phyloP scores from a whole-genome alignment of 2,329 filamentous ascomycete genomes.

The Stagonosporopsis vannaccii region DNA sequence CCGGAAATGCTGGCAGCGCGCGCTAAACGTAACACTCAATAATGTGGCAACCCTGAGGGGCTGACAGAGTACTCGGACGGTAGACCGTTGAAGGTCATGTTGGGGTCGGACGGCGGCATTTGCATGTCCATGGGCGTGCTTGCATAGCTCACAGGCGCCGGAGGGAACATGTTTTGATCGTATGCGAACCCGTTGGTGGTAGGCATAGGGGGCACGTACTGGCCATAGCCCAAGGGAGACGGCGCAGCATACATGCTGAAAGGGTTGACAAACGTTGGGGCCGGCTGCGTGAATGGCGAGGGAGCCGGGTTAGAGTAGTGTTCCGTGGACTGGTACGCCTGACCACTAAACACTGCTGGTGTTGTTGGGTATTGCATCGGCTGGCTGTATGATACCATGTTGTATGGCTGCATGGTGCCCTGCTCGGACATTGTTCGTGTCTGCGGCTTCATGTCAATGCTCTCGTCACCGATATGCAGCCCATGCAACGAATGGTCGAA shows the following conservation, averaged over 20 bases:
- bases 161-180: constrained; percentile 1
- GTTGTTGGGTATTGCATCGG: constrained; percentile 13
- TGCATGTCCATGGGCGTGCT: constrained; percentile 10
- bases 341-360: constrained; percentile 8
- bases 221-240: constrained; percentile 8
- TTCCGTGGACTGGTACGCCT: constrained; percentile 3
- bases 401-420: constrained; percentile 4
- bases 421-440: constrained; percentile 6
- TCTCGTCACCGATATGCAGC: constrained; percentile 9
- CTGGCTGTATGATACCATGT: constrained; percentile 8
- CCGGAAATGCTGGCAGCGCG: constrained; percentile 16
- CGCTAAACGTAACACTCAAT: constrained; percentile 1
- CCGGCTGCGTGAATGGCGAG: not conserved
- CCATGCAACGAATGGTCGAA: constrained; percentile 17
- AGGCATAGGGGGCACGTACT: constrained; percentile 1
- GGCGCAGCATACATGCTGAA: constrained; percentile 14
- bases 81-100: constrained; percentile 19
- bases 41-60: not conserved
- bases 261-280: constrained; percentile 15
- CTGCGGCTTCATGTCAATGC: constrained; percentile 19
- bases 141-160: constrained; percentile 10
- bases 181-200: constrained; percentile 1
- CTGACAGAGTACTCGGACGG: constrained; percentile 15
- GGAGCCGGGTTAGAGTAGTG: constrained; percentile 5
- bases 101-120: constrained; percentile 4